Conservation (phyloP, 768 basidiomycete species). For the Lactifluus pinguis region DNA sequence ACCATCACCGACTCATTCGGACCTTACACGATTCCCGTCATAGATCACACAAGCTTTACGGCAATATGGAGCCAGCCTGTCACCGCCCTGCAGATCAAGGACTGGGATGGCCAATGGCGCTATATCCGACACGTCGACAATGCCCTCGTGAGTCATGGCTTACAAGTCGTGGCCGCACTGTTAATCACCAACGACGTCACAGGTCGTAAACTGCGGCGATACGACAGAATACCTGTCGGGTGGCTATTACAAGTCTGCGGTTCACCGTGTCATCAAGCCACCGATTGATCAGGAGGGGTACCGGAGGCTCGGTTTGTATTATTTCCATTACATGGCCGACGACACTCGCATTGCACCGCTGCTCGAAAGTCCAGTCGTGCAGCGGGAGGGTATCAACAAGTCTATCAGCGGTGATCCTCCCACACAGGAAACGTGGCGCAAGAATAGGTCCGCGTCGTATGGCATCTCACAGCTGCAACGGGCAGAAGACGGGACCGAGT, state of each 20-base stretch:
- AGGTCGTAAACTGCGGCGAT: constrained; percentile 36
- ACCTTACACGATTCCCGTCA: not conserved
- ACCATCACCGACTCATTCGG: not conserved
- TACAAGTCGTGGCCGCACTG: not conserved
- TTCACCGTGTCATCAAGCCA: constrained; percentile 33
- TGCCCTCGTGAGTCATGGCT: constrained; percentile 24
- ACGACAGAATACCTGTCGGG: constrained; percentile 29
- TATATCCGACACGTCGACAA: constrained; percentile 31
- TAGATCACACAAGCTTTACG: constrained; percentile 30
- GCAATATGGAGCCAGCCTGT: constrained; percentile 33
- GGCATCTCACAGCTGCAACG: constrained; percentile 27
- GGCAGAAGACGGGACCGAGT: constrained; percentile 26
- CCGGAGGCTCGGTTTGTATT: constrained; percentile 29
- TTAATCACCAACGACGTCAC: not conserved
- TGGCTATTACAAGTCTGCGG: constrained; percentile 30
- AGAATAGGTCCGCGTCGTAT: constrained; percentile 26
- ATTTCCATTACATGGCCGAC: constrained; percentile 29
- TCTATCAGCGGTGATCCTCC: constrained; percentile 24
- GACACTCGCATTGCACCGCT: constrained; percentile 25
- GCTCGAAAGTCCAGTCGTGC: constrained; percentile 26
- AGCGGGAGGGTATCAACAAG: constrained; percentile 26
- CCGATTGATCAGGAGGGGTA: constrained; percentile 28
- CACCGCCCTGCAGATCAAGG: constrained; percentile 29
- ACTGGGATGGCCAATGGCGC: constrained; percentile 30
- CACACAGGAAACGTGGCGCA: constrained; percentile 27